Conservation (phyloP, 495 filamentous ascomycete species). For the Podospora pseudocomata region DNA sequence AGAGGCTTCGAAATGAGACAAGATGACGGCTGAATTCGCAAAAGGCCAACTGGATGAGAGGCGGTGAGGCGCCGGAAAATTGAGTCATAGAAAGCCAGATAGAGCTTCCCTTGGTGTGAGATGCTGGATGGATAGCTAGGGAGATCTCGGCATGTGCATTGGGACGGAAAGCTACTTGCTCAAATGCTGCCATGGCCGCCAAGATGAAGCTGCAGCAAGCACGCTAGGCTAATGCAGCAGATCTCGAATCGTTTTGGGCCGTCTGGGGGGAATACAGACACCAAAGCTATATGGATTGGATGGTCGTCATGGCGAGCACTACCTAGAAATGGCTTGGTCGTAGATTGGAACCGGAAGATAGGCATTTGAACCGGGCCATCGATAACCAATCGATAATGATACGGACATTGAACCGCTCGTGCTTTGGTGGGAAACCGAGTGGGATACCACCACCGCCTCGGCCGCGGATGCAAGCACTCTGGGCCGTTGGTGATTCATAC, state of each 20-base stretch:
- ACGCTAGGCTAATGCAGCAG: slow-evolving; percentile 14
- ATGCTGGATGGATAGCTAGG: not conserved
- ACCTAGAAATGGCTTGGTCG: not conserved
- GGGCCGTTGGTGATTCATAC: slow-evolving; percentile 3
- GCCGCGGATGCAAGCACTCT: not conserved
- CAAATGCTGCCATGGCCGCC: not conserved
- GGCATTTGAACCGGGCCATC: slow-evolving; percentile 1
- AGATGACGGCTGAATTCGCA: slow-evolving; percentile 2
- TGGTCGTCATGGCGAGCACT: not conserved
- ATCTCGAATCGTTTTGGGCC: slow-evolving; percentile 15
- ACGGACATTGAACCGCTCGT: not conserved
- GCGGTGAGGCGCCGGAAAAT: not conserved
- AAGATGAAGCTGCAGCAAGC: slow-evolving; percentile 15
- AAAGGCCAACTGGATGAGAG: not conserved
- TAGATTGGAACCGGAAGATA: not conserved
- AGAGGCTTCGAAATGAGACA: not conserved
- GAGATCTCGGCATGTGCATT: slow-evolving; percentile 5
- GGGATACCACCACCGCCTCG: not conserved
- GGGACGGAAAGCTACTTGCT: slow-evolving; percentile 7
- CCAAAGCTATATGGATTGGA: not conserved
- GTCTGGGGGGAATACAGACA: not conserved
- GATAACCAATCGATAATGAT: not conserved
- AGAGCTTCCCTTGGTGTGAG: not conserved
- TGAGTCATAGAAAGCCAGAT: slow-evolving; percentile 4
- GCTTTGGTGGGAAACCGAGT: not conserved